These are phyloP conservation scores for Hypoxylon sp. DNA, from an alignment of 2,329 filamentous ascomycete species.

Conservation along the genomic window DNA sequence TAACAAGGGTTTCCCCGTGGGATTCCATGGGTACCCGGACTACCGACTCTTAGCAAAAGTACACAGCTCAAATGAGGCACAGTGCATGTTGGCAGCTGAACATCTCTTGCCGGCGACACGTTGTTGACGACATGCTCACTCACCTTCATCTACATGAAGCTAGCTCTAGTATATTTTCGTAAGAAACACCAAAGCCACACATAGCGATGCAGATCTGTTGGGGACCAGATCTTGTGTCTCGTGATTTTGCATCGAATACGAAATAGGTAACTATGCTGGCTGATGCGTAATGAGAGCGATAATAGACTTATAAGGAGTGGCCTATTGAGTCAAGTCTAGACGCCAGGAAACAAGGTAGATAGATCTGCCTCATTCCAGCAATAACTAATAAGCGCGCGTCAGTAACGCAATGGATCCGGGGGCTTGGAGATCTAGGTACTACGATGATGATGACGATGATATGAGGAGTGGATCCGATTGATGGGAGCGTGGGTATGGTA, in stretches of 20 bases:
- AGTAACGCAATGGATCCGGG: slow-evolving; percentile 18
- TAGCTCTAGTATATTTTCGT: too few relatives aligned
- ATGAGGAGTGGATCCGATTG: slow-evolving; percentile 18
- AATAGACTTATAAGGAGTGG: background rate
- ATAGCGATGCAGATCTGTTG: too few relatives aligned
- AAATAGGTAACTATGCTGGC: slow-evolving; percentile 3
- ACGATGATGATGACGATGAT: slow-evolving; percentile 10
- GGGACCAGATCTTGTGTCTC: slow-evolving; percentile 11
- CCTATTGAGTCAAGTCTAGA: too few relatives aligned
- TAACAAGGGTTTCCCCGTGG: too few relatives aligned
- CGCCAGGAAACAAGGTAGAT: slow-evolving; percentile 31
- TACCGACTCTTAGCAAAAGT: too few relatives aligned
- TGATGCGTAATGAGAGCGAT: background rate
- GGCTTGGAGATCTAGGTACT: slow-evolving; percentile 20
- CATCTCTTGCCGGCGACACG: slow-evolving; percentile 2
- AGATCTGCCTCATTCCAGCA: slow-evolving; percentile 21
- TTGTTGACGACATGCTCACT: slow-evolving; percentile 1
- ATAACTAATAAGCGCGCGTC: background rate
- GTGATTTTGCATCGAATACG: background rate
- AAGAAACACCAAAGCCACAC: too few relatives aligned
- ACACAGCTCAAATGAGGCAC: slow-evolving; percentile 2
- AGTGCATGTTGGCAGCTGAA: background rate
- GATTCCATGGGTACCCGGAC: too few relatives aligned
- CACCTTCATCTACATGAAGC: too few relatives aligned
- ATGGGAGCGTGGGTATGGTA: slow-evolving; percentile 5